These are phyloP conservation scores for Candida hungchunana DNA, from an alignment of 805 yeast species.

Conservation along the genomic window DNA sequence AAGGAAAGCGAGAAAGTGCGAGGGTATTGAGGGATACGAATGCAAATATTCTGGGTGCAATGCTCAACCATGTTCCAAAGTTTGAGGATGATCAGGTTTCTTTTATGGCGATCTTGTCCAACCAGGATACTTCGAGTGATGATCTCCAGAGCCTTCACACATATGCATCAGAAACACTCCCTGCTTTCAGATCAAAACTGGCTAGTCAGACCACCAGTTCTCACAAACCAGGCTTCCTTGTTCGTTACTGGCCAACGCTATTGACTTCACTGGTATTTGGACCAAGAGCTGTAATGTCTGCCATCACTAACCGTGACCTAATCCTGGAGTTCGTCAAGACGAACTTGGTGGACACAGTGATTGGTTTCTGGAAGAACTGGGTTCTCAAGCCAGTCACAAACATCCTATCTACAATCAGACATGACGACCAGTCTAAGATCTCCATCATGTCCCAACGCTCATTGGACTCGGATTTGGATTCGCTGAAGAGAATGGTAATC, in stretches of 20 bases:
- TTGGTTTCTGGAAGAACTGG: constrained; percentile 80
- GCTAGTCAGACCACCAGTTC: not conserved
- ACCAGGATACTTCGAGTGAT: too few relatives aligned
- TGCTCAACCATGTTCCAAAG: constrained; percentile 32
- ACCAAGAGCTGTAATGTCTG: constrained; percentile 41
- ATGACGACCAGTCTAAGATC: constrained; percentile 69
- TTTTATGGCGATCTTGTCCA: too few relatives aligned
- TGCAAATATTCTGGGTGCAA: constrained; percentile 33
- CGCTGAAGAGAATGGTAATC: constrained; percentile 83
- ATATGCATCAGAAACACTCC: constrained; percentile 1
- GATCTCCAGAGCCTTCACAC: constrained; percentile 1
- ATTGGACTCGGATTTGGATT: constrained; percentile 68
- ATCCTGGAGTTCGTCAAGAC: constrained; percentile 53
- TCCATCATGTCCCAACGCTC: constrained; percentile 80
- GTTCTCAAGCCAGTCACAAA: constrained; percentile 68
- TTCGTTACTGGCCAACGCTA: constrained; percentile 66
- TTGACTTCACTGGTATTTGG: constrained; percentile 43
- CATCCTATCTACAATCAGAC: constrained; percentile 75
- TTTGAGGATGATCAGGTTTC: too few relatives aligned
- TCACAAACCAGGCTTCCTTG: constrained; percentile 35
- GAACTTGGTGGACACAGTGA: constrained; percentile 58
- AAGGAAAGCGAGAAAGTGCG: constrained; percentile 18
- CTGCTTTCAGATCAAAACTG: constrained; percentile 2
- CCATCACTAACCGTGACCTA: constrained; percentile 48
- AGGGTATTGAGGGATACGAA: constrained; percentile 27